Conservation (phyloP, 257 asterid species). For the Plantago major region DNA sequence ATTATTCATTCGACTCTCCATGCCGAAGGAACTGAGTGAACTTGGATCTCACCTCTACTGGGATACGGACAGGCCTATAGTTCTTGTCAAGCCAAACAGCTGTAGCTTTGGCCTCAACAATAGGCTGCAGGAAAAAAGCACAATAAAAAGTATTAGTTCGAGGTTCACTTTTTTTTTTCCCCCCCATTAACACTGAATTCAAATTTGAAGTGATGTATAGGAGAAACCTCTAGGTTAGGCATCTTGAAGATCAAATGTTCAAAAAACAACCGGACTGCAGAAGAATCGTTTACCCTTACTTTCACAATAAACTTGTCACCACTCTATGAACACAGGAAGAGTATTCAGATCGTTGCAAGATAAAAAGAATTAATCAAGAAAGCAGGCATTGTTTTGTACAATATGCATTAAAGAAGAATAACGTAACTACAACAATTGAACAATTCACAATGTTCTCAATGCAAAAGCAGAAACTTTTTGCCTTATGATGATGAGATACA, state of each 20-base stretch:
- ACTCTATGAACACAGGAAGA: constrained; percentile 43
- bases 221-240: constrained; percentile 64
- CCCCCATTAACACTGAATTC: neutral
- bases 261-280: constrained; percentile 72
- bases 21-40: constrained; percentile 49
- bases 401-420: no score
- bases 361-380: neutral
- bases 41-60: constrained; percentile 59
- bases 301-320: constrained; percentile 77
- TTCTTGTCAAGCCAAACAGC: constrained; percentile 87
- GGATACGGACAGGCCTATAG: constrained; percentile 82
- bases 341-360: constrained; percentile 5
- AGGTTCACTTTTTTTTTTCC: neutral
- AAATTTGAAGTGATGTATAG: constrained; percentile 2
- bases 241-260: constrained; percentile 74
- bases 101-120: constrained; percentile 76
- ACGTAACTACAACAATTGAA: no score
- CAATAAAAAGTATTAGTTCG: constrained; percentile 8
- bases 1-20: constrained; percentile 36
- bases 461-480: no score
- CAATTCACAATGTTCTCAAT: no score
- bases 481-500: no score
- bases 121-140: constrained; percentile 39
- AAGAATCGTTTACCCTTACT: constrained; percentile 57
- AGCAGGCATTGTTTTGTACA: neutral